Evolutionary conservation across 441 rosid genomes (phyloP), one percentile per base, ranked within the genome.

Genomic region (Eruca vesicaria): DNA sequence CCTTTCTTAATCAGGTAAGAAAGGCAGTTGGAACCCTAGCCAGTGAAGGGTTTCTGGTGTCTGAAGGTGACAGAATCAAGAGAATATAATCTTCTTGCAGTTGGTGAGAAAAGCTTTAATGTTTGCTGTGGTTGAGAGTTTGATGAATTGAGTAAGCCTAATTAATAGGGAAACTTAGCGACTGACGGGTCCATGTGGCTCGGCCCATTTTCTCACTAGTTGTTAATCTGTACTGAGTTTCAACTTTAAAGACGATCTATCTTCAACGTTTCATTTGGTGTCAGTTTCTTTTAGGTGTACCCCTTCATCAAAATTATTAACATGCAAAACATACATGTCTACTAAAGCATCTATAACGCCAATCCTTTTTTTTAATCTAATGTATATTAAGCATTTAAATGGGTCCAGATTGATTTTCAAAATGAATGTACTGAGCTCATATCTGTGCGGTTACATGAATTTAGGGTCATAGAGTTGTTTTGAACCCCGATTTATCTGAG

Each of bases 11-110:
- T 75, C 91, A 95, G 97, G 82, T 93, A 64, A 79, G 89, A 77
- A 84, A 78, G 57, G 99, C 94, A 6, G 92, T 89, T 1, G 79
- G 81, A 36, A 88, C 87, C 29, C 82, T 95, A 68, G 91, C 87
- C 1, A 85, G 83, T 11, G 97, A 93, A 73, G 95, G 97, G 32
- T 86, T 90, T 61, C 84, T 95, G 12, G 86, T 82, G 38, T 38
- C 77, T 65, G 92, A 84, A 15, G 98, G 95, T 9, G 97, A 95
- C 75, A 84, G 82, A 55, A 86, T 91, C 33, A 96, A 86, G 80
- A 86, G 99, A 71, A 61, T 89, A 31, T 93, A 78, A 86, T 9
- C 7, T 26, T 58, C 43, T 31, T 60, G 2, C 43, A 60, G 23
- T 29, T 58, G 43, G 26, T 53, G 23, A 56, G 3, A 20, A 38